Conservation (phyloP, 495 filamentous ascomycete genomes). For the Massariosphaeria phaeospora region DNA sequence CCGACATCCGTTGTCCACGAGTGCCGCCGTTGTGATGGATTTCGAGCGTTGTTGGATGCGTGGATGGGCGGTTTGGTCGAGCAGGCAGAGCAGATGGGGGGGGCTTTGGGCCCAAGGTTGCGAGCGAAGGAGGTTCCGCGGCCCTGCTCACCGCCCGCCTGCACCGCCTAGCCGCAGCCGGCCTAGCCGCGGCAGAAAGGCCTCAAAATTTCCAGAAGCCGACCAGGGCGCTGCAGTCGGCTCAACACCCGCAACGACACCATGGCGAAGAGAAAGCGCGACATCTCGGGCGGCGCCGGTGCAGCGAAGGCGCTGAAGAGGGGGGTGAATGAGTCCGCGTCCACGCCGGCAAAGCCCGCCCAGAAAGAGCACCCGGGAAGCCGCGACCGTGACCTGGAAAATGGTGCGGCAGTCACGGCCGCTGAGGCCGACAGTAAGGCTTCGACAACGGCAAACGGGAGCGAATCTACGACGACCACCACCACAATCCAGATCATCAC, state of each 20-base stretch:
- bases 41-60: conserved; percentile 35
- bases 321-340: conserved; percentile 30
- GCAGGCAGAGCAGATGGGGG: conserved; percentile 12
- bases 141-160: background rate
- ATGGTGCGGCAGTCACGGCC: conserved; percentile 24
- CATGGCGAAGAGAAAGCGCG: conserved; percentile 78
- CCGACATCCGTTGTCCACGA: conserved; percentile 57
- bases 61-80: conserved; percentile 18
- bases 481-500: conserved; percentile 77
- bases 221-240: too few species aligned
- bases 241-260: too few species aligned
- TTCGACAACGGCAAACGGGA: background rate
- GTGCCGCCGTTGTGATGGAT: conserved; percentile 42
- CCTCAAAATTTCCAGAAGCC: too few species aligned
- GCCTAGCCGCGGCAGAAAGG: too few species aligned
- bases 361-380: conserved; percentile 32
- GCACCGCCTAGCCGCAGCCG: background rate
- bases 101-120: background rate
- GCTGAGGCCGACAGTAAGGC: background rate
- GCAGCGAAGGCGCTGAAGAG: conserved; percentile 34
- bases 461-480: background rate
- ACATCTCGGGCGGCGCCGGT: conserved; percentile 33
- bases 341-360: conserved; percentile 16
- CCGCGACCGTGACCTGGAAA: conserved; percentile 23
- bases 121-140: conserved; percentile 3